Evolutionary conservation across 202 grass and related monocot species (phyloP).

Genomic region (Bolboschoenoplectus hybrid): DNA sequence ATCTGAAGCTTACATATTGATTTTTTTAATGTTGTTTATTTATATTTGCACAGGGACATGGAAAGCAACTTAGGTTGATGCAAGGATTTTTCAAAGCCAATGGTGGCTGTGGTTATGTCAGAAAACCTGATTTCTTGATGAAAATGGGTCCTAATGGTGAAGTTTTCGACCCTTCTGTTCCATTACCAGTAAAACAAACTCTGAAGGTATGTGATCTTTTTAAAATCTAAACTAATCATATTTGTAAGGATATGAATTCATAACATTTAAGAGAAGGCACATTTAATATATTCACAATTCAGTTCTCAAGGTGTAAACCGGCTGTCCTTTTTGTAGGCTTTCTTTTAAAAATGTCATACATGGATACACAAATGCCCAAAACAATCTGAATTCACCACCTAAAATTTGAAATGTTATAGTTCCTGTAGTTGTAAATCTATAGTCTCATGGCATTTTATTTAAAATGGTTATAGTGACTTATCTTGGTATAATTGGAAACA

Average conservation of each 20-base stretch:
- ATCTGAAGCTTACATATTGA: neutral
- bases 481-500: conserved; percentile 24
- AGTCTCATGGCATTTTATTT: neutral
- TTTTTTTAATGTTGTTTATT: neutral
- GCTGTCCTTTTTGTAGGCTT: neutral
- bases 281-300: neutral
- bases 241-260: neutral
- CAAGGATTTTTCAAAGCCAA: conserved; percentile 88
- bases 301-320: neutral
- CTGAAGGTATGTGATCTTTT: conserved; percentile 55
- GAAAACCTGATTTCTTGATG: conserved; percentile 78
- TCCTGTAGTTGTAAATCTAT: neutral
- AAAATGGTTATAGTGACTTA: conserved; percentile 3
- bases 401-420: neutral
- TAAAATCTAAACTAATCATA: neutral
- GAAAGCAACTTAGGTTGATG: conserved; percentile 68
- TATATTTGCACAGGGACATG: conserved; percentile 59
- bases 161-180: conserved; percentile 64
- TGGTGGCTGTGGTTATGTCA: conserved; percentile 75
- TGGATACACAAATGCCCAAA: neutral
- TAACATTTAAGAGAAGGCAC: neutral
- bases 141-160: conserved; percentile 54
- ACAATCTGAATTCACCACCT: neutral
- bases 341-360: neutral
- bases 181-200: conserved; percentile 63